Percentiles rank a stretch among this genome's conserved stretches.
Conservation (phyloP, 2,329 filamentous ascomycete genomes). For the Sphaerostilbella broomeana region DNA sequence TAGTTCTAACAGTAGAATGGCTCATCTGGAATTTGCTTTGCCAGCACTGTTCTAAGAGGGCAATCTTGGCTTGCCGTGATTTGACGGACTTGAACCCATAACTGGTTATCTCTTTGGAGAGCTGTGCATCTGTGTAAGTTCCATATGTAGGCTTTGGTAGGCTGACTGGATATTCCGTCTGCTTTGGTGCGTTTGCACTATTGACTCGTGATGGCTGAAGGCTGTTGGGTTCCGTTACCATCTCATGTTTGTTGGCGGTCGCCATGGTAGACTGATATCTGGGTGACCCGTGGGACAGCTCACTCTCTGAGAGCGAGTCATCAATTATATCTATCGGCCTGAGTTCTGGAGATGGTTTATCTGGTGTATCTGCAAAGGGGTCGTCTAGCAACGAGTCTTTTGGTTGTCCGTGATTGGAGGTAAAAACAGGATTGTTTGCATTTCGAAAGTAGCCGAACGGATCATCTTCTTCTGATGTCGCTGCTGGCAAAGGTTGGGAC, state of each 20-base stretch:
- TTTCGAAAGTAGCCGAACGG: conserved; percentile 33
- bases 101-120: conserved; percentile 53
- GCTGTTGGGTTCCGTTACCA: too few relatives aligned
- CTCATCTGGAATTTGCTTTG: conserved; percentile 42
- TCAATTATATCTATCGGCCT: conserved; percentile 7
- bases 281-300: conserved; percentile 15
- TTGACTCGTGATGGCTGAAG: neutral
- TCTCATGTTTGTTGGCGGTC: too few relatives aligned
- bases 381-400: conserved; percentile 11
- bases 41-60: conserved; percentile 66
- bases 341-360: conserved; percentile 16
- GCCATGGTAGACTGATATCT: neutral
- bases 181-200: neutral
- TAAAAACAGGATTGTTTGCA: conserved; percentile 7
- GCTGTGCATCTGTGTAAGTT: conserved; percentile 54
- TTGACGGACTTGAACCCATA: conserved; percentile 71
- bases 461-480: conserved; percentile 23
- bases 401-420: neutral
- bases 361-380: conserved; percentile 20
- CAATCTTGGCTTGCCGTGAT: conserved; percentile 61
- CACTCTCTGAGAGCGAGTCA: conserved; percentile 16
- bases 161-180: neutral
- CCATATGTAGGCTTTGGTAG: conserved; percentile 48
- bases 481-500: conserved; percentile 20
- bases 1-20: conserved; percentile 16